Percentiles rank a stretch among this genome's conserved stretches.
Evolutionary conservation across 1,139 yeast species (phyloP).

Genomic region (Zygoascus sp.): DNA sequence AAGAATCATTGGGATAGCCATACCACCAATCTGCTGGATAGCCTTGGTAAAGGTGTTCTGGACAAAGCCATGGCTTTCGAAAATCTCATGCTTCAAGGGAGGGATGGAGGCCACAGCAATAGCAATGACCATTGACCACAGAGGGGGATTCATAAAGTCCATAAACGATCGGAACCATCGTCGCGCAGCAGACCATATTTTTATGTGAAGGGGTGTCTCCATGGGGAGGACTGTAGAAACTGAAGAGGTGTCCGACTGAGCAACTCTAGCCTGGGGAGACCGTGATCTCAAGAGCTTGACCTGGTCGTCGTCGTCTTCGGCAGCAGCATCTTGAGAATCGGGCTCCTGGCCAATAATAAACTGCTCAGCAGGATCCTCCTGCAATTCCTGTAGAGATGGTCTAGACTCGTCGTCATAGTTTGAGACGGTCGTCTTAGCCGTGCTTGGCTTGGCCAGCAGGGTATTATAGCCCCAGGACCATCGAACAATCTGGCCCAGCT

Average conservation of each 20-base stretch:
- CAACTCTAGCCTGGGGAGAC: neutral
- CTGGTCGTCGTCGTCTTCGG: slow-evolving; percentile 11
- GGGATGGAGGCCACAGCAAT: slow-evolving; percentile 81
- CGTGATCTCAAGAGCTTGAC: neutral
- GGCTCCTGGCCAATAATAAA: neutral
- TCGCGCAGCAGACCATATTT: neutral
- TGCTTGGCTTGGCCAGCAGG: slow-evolving; percentile 49
- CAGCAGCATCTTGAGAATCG: slow-evolving; percentile 16
- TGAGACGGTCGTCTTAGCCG: slow-evolving; percentile 4
- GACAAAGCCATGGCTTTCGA: slow-evolving; percentile 58
- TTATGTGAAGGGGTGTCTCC: neutral
- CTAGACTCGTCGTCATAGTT: slow-evolving; percentile 8
- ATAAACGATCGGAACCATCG: slow-evolving; percentile 28
- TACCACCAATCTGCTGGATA: slow-evolving; percentile 72
- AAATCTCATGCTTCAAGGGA: slow-evolving; percentile 59
- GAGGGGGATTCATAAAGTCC: slow-evolving; percentile 84
- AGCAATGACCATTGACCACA: slow-evolving; percentile 85
- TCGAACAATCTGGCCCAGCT: slow-evolving; percentile 74
- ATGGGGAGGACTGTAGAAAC: neutral
- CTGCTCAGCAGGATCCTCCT: neutral
- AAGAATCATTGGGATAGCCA: slow-evolving; percentile 77
- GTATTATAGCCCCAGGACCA: slow-evolving; percentile 95
- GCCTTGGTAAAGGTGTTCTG: slow-evolving; percentile 76
- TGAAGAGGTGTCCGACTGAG: neutral
- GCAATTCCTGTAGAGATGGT: neutral